These are phyloP conservation scores for Penicillium cataractarum DNA, from an alignment of 495 filamentous ascomycete species.

Conservation along the genomic window DNA sequence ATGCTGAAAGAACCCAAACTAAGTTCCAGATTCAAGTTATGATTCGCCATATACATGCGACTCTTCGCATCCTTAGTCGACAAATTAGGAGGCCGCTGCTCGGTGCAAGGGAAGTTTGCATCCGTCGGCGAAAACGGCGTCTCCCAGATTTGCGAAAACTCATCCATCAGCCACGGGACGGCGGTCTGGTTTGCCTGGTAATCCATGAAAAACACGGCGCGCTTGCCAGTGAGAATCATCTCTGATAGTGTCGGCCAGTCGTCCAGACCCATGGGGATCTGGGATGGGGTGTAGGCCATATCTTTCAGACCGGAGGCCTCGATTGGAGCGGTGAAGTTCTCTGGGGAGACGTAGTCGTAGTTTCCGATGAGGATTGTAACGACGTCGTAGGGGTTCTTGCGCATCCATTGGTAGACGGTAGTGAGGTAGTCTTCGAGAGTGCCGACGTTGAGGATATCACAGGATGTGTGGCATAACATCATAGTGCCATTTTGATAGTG, in stretches of 20 bases:
- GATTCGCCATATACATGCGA: conserved; percentile 87
- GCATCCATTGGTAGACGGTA: conserved; percentile 72
- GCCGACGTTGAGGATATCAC: conserved; percentile 78
- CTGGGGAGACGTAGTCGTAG: conserved; percentile 66
- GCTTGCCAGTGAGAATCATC: conserved; percentile 71
- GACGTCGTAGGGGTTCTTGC: conserved; percentile 79
- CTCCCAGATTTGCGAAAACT: conserved; percentile 70
- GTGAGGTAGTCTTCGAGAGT: conserved; percentile 74
- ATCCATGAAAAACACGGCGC: conserved; percentile 72
- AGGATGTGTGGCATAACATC: conserved; percentile 74
- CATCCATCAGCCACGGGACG: conserved; percentile 69
- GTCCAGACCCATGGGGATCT: conserved; percentile 67
- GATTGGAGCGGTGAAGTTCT: conserved; percentile 63
- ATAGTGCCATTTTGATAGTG: conserved; percentile 67
- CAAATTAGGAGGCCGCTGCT: conserved; percentile 64
- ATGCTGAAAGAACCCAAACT: conserved; percentile 60
- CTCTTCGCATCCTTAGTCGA: conserved; percentile 51
- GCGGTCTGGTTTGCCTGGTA: conserved; percentile 80
- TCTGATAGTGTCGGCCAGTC: conserved; percentile 85
- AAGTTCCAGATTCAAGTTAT: conserved; percentile 83
- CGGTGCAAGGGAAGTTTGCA: conserved; percentile 59
- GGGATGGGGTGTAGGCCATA: conserved; percentile 71
- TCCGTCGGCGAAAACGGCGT: conserved; percentile 67
- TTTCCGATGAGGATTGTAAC: conserved; percentile 91
- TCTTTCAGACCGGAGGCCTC: conserved; percentile 67